phyloP scores from a whole-genome alignment of 495 filamentous ascomycete species.

The Penicillium alfredii region DNA sequence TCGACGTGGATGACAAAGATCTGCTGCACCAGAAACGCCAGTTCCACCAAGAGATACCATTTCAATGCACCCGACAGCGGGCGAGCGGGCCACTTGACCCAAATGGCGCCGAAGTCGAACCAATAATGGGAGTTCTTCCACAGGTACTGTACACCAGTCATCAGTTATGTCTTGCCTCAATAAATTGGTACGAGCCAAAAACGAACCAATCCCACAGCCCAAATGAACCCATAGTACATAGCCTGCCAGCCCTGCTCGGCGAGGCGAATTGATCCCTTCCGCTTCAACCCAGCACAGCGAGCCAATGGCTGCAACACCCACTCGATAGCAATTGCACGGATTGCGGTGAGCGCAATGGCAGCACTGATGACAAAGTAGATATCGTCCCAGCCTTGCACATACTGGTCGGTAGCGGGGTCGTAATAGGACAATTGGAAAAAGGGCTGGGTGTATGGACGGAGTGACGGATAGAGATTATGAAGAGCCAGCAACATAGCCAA shows the following conservation, averaged over 20 bases:
- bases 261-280: constrained; percentile 71
- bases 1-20: constrained; percentile 93
- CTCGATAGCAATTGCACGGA: constrained; percentile 81
- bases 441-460: constrained; percentile 69
- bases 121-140: constrained; percentile 72
- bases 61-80: constrained; percentile 70
- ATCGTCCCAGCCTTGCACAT: constrained; percentile 73
- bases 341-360: constrained; percentile 76
- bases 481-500: constrained; percentile 70
- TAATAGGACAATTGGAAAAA: constrained; percentile 85
- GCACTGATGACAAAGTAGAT: constrained; percentile 71
- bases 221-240: constrained; percentile 73
- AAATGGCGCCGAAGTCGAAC: constrained; percentile 70
- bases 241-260: constrained; percentile 91
- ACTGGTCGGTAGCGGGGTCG: constrained; percentile 57
- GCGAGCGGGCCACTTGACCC: constrained; percentile 74
- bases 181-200: constrained; percentile 1
- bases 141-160: constrained; percentile 56
- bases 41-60: constrained; percentile 86
- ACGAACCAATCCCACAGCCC: constrained; percentile 79
- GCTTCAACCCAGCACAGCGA: constrained; percentile 57
- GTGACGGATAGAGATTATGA: constrained; percentile 72
- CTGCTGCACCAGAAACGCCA: constrained; percentile 91
- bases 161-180: background rate
- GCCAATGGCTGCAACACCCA: constrained; percentile 77